phyloP scores from a whole-genome alignment of 2,329 filamentous ascomycete species.

The Beauveria sp. region DNA sequence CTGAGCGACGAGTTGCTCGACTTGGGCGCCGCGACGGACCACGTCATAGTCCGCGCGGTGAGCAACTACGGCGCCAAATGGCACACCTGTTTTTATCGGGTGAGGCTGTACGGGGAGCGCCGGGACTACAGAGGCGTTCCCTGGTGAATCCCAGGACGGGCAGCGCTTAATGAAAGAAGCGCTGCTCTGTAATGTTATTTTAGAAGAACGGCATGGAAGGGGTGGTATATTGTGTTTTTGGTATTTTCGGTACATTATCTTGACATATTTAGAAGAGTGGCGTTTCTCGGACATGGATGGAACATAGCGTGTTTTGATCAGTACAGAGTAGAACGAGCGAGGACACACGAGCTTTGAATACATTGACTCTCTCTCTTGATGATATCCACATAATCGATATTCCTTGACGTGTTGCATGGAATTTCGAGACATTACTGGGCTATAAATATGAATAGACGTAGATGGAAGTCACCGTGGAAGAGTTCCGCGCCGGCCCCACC shows the following conservation, averaged over 20 bases:
- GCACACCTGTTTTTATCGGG: conserved; percentile 59
- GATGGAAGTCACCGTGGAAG: not conserved
- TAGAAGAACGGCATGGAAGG: not conserved
- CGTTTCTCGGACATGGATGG: not conserved
- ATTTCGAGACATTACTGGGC: not conserved
- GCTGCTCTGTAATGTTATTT: not conserved
- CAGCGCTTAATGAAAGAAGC: no score
- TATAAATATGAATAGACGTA: not conserved
- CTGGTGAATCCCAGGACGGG: not conserved
- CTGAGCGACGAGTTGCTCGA: conserved; percentile 42
- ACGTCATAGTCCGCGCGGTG: conserved; percentile 46
- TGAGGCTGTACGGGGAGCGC: conserved; percentile 46
- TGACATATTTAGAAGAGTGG: conserved; percentile 4
- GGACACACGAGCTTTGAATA: not conserved
- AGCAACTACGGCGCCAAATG: conserved; percentile 50
- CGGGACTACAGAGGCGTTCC: not conserved
- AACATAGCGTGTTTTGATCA: conserved; percentile 5
- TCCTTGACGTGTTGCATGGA: no score
- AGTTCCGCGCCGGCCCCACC: conserved; percentile 5
- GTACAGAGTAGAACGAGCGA: not conserved
- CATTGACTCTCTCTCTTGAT: not conserved
- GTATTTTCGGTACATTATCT: not conserved
- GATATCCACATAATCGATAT: no score
- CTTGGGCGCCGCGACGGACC: conserved; percentile 40
- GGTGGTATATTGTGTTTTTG: not conserved